Evolutionary conservation across 1,284 basidiomycete species (phyloP), one percentile per base, ranked within the genome.

Genomic region (Ceratobasidium sp.): DNA sequence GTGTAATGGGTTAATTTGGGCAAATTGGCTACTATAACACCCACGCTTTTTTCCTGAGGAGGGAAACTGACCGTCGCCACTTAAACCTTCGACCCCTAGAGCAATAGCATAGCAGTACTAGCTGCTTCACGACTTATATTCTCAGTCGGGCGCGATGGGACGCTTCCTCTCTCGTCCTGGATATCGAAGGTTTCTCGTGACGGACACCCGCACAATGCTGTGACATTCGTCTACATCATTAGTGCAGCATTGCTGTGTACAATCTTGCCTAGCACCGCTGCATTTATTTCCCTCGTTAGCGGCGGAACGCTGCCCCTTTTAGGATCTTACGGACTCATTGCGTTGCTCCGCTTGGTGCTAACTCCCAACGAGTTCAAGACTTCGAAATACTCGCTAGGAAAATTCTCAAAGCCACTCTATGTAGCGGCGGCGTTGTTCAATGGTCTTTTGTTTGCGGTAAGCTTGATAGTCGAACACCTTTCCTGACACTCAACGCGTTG

Each of bases 121-220:
- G 84, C 84, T 9, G 83, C 84, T 0, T 84, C 83, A 1, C 82
- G 84, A 33, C 81, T 85, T 42, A 80, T 85, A 50, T 85, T 84
- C 50, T 84, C 84, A 38, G 82, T 85, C 33, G 84, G 84, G 1
- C 81, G 84, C 7, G 84, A 85, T 68, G 84, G 84, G 0, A 82
- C 84, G 26, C 80, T 85, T 0, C 84, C 84, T 20, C 82, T 83
- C 17, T 83, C 82, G 1, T 69, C 57, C 12, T 85, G 83, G 84
- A 82, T 84, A 52, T 82, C 83, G 44, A 81, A 81, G 42, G 83
- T 83, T 28, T 80, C 83, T 38, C 67, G 78, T 2, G 82, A 83
- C 46, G 84, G 84, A 0, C 80, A 83, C 61, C 84, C 84, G 0
- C 80, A 79, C 66, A 84, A 85, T 62, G 82, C 84, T 17, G 81